Percentiles rank a stretch among this genome's conserved stretches.
These are phyloP conservation scores for Phialophora expanda DNA, from an alignment of 2,329 filamentous ascomycete genomes.

Conservation along the genomic window DNA sequence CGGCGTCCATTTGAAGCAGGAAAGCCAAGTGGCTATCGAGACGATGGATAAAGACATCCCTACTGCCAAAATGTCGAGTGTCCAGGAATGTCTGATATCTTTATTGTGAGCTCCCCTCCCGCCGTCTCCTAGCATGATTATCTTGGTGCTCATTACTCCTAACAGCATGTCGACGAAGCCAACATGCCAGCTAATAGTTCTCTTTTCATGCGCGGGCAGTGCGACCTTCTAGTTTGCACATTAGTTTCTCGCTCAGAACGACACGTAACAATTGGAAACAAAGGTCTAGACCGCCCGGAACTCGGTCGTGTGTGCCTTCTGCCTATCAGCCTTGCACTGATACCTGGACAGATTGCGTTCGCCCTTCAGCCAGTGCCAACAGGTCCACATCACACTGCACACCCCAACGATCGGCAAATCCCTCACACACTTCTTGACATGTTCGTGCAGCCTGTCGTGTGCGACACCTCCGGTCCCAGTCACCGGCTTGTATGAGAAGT, in stretches of 20 bases:
- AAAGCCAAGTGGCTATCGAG: neutral
- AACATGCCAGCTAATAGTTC: conserved; percentile 3
- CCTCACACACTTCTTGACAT: conserved; percentile 85
- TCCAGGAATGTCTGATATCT: neutral
- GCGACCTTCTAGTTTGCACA: neutral
- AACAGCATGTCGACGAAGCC: neutral
- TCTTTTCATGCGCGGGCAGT: neutral
- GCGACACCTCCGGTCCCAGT: conserved; percentile 78
- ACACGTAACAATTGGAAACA: neutral
- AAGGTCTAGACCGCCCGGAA: neutral
- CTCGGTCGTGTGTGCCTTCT: neutral
- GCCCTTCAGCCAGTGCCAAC: conserved; percentile 11
- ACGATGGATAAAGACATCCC: neutral
- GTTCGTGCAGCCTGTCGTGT: conserved; percentile 81
- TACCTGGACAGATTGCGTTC: conserved; percentile 9
- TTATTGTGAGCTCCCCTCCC: neutral
- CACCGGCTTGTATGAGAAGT: conserved; percentile 77
- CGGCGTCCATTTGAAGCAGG: neutral
- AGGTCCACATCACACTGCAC: conserved; percentile 32
- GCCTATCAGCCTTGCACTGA: conserved; percentile 8
- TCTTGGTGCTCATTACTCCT: conserved; percentile 3
- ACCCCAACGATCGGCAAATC: conserved; percentile 68
- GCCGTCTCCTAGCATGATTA: neutral
- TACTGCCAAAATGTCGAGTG: neutral
- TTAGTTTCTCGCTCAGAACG: conserved; percentile 8